Base-by-base conservation (phyloP, 2,329 filamentous ascomycete species). In the Fusarium bulbicola region DNA sequence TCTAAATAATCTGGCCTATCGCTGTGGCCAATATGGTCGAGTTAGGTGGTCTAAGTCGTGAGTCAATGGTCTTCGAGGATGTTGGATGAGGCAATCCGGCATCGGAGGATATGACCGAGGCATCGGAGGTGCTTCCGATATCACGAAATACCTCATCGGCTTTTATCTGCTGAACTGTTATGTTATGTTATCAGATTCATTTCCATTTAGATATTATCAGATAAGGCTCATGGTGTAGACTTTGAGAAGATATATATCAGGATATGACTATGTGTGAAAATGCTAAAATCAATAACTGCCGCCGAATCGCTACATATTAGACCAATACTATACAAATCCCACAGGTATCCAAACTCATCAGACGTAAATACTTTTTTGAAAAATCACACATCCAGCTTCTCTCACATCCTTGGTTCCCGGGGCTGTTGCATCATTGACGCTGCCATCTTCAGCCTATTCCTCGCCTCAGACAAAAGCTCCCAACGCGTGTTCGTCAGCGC, bases 351-450 rank as follows among this genome's bases (percentile, higher is more conserved):
- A 59, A 34, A 30, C 28, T 47, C 50, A 49, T 47, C 20, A 66
- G 26, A 37, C 43, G 24, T 72, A 43, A 54, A 32, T 53, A 57
- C 40, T 43, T 53, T 53, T 58, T 49, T 45, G 18, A 7, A 54
- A 13, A n/a, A 54, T 39, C 50, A 40, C 24, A 54, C 14, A 14
- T 40, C 39, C 46, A 32, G 3, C 37, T 16, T n/a, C 11, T 37
- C 2, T 58, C 18, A 70, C 63, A 77, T 70, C 70, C 72, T 72
- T 14, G 75, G 72, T 24, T 74, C 74, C 24, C 69, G 57, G 7
- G 75, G 68, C 39, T 77, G 74, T 42, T 77, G 75, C 76, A 77
- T 78, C 71, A 76, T 77, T 5, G 74, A 77, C 5, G 76, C 76
- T 36, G 76, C 76, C 74, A 73, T 78, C 37, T 69, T 73, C 24